A percentile compares a stretch with the other conserved stretches of the same genome.
Conservation (phyloP, 2,329 filamentous ascomycete genomes). For the Acrocalymma vagum region DNA sequence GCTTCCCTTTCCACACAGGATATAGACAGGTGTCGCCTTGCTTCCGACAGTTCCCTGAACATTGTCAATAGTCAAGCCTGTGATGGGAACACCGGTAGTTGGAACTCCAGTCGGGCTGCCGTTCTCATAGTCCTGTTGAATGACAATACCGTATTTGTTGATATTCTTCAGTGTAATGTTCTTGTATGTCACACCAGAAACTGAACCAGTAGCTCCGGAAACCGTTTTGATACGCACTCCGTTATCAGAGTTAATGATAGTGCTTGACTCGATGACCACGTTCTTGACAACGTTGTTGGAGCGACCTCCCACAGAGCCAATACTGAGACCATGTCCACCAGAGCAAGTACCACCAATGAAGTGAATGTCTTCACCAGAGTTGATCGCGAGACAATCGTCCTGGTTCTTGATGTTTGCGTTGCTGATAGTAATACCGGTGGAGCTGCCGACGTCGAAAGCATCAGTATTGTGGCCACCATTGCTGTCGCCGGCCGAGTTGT, state of each 20-base stretch:
- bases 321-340: constrained; percentile 66
- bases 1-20: constrained; percentile 63
- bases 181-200: constrained; percentile 57
- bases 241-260: constrained; percentile 62
- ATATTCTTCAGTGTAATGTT: constrained; percentile 57
- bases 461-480: constrained; percentile 61
- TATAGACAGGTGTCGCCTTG: constrained; percentile 55
- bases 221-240: constrained; percentile 68
- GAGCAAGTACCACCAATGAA: constrained; percentile 54
- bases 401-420: constrained; percentile 65
- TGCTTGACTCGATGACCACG: constrained; percentile 60
- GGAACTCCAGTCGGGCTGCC: constrained; percentile 53
- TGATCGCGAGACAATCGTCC: constrained; percentile 68
- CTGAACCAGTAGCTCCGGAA: constrained; percentile 59
- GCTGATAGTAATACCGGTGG: constrained; percentile 58
- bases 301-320: constrained; percentile 67
- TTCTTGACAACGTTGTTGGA: constrained; percentile 62
- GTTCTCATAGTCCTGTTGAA: constrained; percentile 63
- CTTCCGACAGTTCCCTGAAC: constrained; percentile 50
- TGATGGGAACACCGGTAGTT: constrained; percentile 58
- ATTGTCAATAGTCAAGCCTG: constrained; percentile 50
- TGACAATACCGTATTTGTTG: constrained; percentile 59
- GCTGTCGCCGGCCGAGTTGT: constrained; percentile 64
- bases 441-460: constrained; percentile 64
- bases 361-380: constrained; percentile 59